Base-by-base conservation (phyloP, 75 land plant species). In the Ceratopteris richardii region DNA sequence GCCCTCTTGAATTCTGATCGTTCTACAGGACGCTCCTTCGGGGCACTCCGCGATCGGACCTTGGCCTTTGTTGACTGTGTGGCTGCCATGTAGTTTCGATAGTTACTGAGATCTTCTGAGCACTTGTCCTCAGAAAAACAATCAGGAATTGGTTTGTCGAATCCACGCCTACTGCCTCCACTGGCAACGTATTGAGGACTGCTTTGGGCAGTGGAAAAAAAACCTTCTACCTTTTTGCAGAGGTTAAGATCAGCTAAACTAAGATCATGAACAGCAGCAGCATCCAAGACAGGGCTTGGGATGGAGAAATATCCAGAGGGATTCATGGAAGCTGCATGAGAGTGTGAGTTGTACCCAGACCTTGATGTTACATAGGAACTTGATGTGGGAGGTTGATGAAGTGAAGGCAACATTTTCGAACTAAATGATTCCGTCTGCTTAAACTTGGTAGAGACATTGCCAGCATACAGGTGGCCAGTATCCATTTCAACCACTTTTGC, bases 21-120 rank as follows among this genome's bases (percentile, higher is more conserved):
- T n/a, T n/a, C n/a, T n/a, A n/a, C n/a, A n/a, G 88, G 96, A 22
- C 98, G 63, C 25, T 69, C 75, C 71, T 80, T 85, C 5, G 98
- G 87, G 5, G 96, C 85, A 60, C 96, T 92, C 25, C 76, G 90
- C 19, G 98, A 89, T 1, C 98, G 57, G 1, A 57, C 84, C 68
- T 61, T 9, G 96, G n/a, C n/a, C n/a, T n/a, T n/a, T n/a, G n/a
- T 88, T 20, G 98, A 93, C 47, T 93, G 74, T 14, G 98, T 93
- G 33, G 85, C 80, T 0, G 90, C 97, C 98, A 93, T 93, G 75
- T 93, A 93, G 46, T 75, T 93, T 6, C 96, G 98, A 41, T 61
- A 77, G 30, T 73, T 58, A 27, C 77, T 55, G 54, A 69, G 71
- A 16, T 86, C 80, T 23, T 73, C 53, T 50, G 72, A 68, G 39